Evolutionary conservation across 192 early-diverging fungal genomes (phyloP).

Genomic region (Rhizophagus sp.): DNA sequence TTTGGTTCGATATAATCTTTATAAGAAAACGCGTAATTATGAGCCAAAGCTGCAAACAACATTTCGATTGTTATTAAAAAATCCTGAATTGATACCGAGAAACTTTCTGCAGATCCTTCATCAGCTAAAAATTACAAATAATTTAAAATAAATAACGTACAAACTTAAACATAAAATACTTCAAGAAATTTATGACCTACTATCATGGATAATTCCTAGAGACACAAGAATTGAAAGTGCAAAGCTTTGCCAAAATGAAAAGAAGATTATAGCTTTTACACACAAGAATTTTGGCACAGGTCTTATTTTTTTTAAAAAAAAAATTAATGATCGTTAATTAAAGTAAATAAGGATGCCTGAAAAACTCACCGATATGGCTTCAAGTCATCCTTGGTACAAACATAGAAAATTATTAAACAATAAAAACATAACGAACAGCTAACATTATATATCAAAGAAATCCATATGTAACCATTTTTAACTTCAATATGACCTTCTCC

Average conservation of each 20-base stretch:
- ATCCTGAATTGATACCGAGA: slow-evolving; percentile 85
- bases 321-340: neutral
- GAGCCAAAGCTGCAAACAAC: slow-evolving; percentile 76
- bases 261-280: slow-evolving; percentile 91
- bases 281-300: slow-evolving; percentile 94
- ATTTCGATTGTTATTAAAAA: slow-evolving; percentile 92
- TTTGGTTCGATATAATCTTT: slow-evolving; percentile 72
- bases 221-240: slow-evolving; percentile 79
- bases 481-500: slow-evolving; percentile 78
- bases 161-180: neutral
- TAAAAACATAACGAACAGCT: slow-evolving; percentile 85
- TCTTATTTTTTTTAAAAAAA: slow-evolving; percentile 39
- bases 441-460: slow-evolving; percentile 83
- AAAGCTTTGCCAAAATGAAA: slow-evolving; percentile 93
- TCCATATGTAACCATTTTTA: slow-evolving; percentile 75
- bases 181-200: slow-evolving; percentile 45
- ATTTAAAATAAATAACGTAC: neutral
- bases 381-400: slow-evolving; percentile 74
- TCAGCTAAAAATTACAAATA: slow-evolving; percentile 33
- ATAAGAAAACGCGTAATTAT: slow-evolving; percentile 83
- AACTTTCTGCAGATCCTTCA: slow-evolving; percentile 60
- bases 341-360: neutral
- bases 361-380: slow-evolving; percentile 61
- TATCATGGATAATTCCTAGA: slow-evolving; percentile 70
- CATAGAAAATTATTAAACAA: slow-evolving; percentile 86